Conservation (phyloP, 73 alveolate species). For the Tetrahymena malaccensis region DNA sequence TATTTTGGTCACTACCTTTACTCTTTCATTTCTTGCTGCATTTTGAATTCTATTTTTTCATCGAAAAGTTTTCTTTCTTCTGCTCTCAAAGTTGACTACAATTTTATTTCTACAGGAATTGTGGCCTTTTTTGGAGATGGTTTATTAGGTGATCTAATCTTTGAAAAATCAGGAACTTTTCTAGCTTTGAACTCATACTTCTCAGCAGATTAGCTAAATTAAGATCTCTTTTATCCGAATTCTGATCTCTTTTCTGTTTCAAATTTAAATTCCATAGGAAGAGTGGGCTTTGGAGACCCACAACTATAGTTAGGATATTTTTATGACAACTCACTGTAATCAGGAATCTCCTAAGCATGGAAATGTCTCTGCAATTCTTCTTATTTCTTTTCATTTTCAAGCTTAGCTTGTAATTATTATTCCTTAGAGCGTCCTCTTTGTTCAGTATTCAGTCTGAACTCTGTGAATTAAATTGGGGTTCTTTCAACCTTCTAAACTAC, state of each 20-base stretch:
- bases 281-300: not conserved
- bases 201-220: not conserved
- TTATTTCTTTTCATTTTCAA: not conserved
- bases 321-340: not conserved
- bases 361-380: not conserved
- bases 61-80: not conserved
- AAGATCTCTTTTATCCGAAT: not conserved
- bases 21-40: not conserved
- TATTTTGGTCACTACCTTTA: not conserved
- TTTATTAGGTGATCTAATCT: not conserved
- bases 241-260: not conserved
- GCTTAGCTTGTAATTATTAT: not conserved
- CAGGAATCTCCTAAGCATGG: not conserved
- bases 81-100: not conserved
- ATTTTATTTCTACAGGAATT: not conserved
- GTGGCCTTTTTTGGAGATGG: not conserved
- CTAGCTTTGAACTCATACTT: not conserved
- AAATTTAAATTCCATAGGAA: not conserved
- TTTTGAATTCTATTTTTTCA: not conserved
- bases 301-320: not conserved
- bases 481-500: not conserved
- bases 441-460: not conserved
- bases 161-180: not conserved
- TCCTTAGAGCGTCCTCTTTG: not conserved
- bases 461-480: not conserved